Conservation (phyloP, 2,329 filamentous ascomycete genomes). For the Colletotrichum sp. region DNA sequence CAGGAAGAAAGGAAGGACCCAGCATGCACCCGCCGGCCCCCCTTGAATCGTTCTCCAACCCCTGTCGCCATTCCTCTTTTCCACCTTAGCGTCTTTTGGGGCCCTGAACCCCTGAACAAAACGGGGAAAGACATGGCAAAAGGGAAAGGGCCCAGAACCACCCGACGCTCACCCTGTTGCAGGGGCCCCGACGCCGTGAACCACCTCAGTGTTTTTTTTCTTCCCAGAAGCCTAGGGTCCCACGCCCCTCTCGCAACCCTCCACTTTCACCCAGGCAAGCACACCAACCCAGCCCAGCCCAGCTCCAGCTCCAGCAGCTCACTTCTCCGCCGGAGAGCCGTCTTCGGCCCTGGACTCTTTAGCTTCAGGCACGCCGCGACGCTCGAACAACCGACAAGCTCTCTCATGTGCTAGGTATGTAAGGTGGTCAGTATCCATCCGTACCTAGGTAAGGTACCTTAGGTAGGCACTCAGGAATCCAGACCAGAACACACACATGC, state of each 20-base stretch:
- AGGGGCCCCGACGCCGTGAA: background rate
- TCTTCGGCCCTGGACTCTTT: background rate
- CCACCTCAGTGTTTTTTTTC: background rate
- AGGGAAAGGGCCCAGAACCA: conserved; percentile 17
- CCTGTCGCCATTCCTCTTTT: conserved; percentile 9
- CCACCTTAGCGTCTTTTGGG: background rate
- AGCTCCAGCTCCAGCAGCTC: background rate
- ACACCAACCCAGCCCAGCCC: background rate
- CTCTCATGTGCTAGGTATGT: background rate
- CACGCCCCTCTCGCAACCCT: background rate
- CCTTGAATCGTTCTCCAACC: background rate
- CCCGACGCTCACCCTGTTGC: background rate
- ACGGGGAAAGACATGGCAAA: conserved; percentile 17
- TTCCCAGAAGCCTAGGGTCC: background rate
- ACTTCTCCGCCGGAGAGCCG: background rate
- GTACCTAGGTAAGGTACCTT: background rate
- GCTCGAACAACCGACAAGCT: background rate
- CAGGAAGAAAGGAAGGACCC: background rate
- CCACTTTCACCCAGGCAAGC: background rate
- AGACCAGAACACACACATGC: background rate
- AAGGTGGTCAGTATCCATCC: background rate
- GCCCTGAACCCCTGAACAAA: conserved; percentile 8
- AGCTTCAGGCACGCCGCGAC: background rate
- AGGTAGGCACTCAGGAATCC: background rate
- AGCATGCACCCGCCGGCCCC: background rate